These are phyloP conservation scores for Cytospora schulzeri DNA, from an alignment of 2,329 filamentous ascomycete species.

Conservation along the genomic window DNA sequence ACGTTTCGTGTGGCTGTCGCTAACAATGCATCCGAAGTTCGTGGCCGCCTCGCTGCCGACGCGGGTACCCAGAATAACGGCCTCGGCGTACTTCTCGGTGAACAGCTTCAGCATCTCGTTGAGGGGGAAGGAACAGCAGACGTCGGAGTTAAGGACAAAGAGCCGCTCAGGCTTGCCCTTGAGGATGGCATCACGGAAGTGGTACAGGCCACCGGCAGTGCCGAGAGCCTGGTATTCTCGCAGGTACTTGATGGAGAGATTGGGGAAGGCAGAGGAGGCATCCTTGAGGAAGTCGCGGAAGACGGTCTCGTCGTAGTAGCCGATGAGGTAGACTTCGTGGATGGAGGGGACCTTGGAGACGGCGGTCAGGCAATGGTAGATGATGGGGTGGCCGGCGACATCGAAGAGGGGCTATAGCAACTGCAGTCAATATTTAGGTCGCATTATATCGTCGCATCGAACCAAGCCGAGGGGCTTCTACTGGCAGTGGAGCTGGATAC, in stretches of 20 bases:
- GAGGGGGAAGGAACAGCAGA: slow-evolving; percentile 97
- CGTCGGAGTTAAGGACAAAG: slow-evolving; percentile 97
- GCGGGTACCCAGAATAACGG: slow-evolving; percentile 90
- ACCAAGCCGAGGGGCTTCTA: background rate
- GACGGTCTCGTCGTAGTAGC: slow-evolving; percentile 96
- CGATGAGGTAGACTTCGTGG: slow-evolving; percentile 95
- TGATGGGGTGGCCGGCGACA: slow-evolving; percentile 96
- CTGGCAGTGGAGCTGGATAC: slow-evolving; percentile 32
- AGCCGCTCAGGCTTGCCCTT: slow-evolving; percentile 93
- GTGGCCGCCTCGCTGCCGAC: slow-evolving; percentile 88
- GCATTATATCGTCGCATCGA: slow-evolving; percentile 1
- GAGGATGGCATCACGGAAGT: slow-evolving; percentile 98
- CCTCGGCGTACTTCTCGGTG: slow-evolving; percentile 93
- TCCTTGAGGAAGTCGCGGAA: slow-evolving; percentile 99
- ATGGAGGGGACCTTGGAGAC: slow-evolving; percentile 87
- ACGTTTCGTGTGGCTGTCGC: slow-evolving; percentile 87
- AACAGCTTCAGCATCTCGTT: slow-evolving; percentile 94
- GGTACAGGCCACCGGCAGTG: slow-evolving; percentile 94
- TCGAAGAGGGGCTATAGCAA: slow-evolving; percentile 85
- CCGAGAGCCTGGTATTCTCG: slow-evolving; percentile 96
- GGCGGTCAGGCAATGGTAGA: slow-evolving; percentile 95
- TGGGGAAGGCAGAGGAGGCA: slow-evolving; percentile 78
- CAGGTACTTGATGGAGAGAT: slow-evolving; percentile 90
- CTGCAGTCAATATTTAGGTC: background rate
- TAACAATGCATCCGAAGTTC: slow-evolving; percentile 98